Percentiles rank a stretch among this genome's conserved stretches.
These are phyloP conservation scores for Ceratocystis papillata DNA, from an alignment of 2,329 filamentous ascomycete species.

Conservation along the genomic window DNA sequence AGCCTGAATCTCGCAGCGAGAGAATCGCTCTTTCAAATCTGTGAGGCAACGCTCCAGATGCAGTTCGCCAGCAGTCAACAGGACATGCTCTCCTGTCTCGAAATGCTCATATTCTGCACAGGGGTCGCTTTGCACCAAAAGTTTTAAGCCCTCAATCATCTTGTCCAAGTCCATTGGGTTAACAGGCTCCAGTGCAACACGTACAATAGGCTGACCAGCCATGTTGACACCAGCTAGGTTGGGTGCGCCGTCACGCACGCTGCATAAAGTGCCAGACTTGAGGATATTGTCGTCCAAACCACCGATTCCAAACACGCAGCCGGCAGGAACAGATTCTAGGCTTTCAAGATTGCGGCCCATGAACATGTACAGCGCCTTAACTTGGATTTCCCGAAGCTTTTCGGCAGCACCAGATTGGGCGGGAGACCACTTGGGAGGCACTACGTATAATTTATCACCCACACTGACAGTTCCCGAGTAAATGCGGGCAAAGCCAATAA, in stretches of 20 bases:
- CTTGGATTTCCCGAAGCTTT: constrained; percentile 67
- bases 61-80: constrained; percentile 85
- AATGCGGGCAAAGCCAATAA: constrained; percentile 88
- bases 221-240: constrained; percentile 80
- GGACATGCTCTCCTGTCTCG: constrained; percentile 84
- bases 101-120: constrained; percentile 94
- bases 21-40: constrained; percentile 84
- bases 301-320: constrained; percentile 88
- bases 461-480: constrained; percentile 85
- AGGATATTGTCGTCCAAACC: constrained; percentile 88
- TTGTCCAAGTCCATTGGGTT: constrained; percentile 86
- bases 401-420: constrained; percentile 60
- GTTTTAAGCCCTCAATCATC: constrained; percentile 77
- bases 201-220: constrained; percentile 79
- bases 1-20: constrained; percentile 86
- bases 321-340: constrained; percentile 74
- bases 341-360: constrained; percentile 87
- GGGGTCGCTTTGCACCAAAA: constrained; percentile 89
- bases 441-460: constrained; percentile 80
- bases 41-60: constrained; percentile 91
- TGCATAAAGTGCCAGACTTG: constrained; percentile 90
- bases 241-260: constrained; percentile 70
- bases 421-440: constrained; percentile 87
- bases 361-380: constrained; percentile 83
- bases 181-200: constrained; percentile 85